phyloP scores from a whole-genome alignment of 2,329 filamentous ascomycete genomes.

The Colletotrichum sp. region DNA sequence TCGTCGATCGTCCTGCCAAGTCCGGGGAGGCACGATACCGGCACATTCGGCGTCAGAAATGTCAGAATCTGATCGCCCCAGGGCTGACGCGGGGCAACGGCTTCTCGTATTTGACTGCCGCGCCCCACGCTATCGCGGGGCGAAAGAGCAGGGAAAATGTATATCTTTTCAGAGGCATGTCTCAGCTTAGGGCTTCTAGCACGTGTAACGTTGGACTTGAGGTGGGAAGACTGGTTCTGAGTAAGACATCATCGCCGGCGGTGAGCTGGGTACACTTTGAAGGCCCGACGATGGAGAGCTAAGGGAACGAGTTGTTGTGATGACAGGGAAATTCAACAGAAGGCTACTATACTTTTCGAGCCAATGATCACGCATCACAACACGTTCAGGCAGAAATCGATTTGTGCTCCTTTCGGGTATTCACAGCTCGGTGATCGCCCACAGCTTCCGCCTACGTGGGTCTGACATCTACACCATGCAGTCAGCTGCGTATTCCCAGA shows the following conservation, averaged over 20 bases:
- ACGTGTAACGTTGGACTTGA: not conserved
- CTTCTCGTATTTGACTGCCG: not conserved
- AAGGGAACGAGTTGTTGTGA: not conserved
- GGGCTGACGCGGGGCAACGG: not conserved
- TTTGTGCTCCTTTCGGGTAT: not conserved
- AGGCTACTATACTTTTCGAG: not conserved
- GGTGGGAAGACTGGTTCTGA: not conserved
- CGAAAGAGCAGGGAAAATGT: not conserved
- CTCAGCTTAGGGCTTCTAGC: not conserved
- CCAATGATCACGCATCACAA: not conserved
- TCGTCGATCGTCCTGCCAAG: not conserved
- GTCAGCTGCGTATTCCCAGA: not conserved
- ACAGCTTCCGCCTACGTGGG: not conserved
- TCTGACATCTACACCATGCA: not conserved
- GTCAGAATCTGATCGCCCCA: not conserved
- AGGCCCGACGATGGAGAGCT: not conserved
- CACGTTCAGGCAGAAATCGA: not conserved
- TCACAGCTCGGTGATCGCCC: not conserved
- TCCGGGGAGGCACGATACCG: not conserved
- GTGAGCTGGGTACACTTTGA: not conserved
- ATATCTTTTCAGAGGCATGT: not conserved
- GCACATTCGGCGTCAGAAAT: not conserved
- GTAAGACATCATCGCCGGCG: not conserved
- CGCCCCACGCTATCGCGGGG: not conserved
- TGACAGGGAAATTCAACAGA: not conserved